These are phyloP conservation scores for Phytomonas francai DNA, from an alignment of 208 protist species.

Conservation along the genomic window DNA sequence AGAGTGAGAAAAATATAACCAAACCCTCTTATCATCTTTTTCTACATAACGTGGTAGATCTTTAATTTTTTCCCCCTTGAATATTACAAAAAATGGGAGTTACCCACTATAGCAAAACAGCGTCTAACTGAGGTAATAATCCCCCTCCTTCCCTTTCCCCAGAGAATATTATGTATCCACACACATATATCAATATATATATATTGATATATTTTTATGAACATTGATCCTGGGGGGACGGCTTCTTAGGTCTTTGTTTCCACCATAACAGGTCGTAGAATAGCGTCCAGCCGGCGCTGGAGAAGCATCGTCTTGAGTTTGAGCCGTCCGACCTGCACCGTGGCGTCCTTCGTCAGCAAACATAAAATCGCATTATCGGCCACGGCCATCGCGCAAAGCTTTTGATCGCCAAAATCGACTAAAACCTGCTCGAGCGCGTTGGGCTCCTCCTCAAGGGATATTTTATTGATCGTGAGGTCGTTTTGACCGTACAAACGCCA, in stretches of 20 bases:
- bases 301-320: slow-evolving; percentile 75
- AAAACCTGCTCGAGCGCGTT: slow-evolving; percentile 75
- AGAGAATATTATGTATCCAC: no score
- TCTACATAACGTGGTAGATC: background rate
- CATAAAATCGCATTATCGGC: slow-evolving; percentile 49
- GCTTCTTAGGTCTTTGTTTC: slow-evolving; percentile 11
- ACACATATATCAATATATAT: no score
- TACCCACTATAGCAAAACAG: no score
- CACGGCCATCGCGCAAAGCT: slow-evolving; percentile 72
- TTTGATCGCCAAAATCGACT: slow-evolving; percentile 37
- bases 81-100: background rate
- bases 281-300: slow-evolving; percentile 46
- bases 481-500: slow-evolving; percentile 64
- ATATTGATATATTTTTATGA: no score
- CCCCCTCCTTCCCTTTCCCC: no score
- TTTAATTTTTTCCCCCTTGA: background rate
- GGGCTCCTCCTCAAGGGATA: slow-evolving; percentile 41
- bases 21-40: background rate
- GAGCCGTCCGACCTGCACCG: slow-evolving; percentile 59
- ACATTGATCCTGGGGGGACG: no score
- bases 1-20: slow-evolving; percentile 1
- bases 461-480: slow-evolving; percentile 52
- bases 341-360: slow-evolving; percentile 21
- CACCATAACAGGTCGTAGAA: slow-evolving; percentile 47
- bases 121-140: no score